Conservation (phyloP, 139 green algal genomes). For the Volvox reticuliferus region DNA sequence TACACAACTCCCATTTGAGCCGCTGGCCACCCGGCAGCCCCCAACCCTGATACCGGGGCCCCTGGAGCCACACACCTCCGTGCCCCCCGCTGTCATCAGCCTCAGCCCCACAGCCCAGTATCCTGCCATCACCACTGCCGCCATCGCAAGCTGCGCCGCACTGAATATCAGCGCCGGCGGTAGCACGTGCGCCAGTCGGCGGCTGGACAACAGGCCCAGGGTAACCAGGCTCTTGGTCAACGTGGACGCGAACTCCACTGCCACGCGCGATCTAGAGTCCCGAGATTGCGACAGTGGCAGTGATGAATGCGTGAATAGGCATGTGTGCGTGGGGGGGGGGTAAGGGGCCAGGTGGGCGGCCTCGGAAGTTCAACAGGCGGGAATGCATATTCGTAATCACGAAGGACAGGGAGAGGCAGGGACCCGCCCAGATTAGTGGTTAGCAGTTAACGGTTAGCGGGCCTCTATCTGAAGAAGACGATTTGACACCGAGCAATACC, state of each 20-base stretch:
- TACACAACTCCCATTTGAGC: no score
- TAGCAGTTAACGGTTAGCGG: no score
- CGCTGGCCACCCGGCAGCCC: no score
- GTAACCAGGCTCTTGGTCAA: constrained; percentile 67
- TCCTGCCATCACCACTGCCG: constrained; percentile 51
- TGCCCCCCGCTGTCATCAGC: neutral
- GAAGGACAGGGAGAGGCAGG: no score
- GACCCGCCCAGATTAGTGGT: no score
- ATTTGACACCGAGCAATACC: no score
- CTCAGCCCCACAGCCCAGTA: constrained; percentile 54
- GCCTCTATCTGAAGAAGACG: no score
- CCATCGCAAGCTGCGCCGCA: constrained; percentile 74
- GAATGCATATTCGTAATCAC: no score
- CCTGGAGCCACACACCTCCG: neutral
- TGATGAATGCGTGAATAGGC: no score
- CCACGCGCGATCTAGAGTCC: constrained; percentile 56
- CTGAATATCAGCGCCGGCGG: constrained; percentile 71
- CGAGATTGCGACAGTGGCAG: no score
- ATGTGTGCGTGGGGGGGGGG: neutral
- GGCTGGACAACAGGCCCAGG: constrained; percentile 63
- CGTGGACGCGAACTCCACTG: constrained; percentile 71
- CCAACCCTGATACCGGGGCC: no score
- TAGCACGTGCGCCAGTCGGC: neutral
- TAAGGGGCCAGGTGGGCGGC: neutral
- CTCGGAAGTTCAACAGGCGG: no score